Evolutionary conservation across 23 red algal species (phyloP).

Genomic region (Gracilaria vermiculophylla): DNA sequence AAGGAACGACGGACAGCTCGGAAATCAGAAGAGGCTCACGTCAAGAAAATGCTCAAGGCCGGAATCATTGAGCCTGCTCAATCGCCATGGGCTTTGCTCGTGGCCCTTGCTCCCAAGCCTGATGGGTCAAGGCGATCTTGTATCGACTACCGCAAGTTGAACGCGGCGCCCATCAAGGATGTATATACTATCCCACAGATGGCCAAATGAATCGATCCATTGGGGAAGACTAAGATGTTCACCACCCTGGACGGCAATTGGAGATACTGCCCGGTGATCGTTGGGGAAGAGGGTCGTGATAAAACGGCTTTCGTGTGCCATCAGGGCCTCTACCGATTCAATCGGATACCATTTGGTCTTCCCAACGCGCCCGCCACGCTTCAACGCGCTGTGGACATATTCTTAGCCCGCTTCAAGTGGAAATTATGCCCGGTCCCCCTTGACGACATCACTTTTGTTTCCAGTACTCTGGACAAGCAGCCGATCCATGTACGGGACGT

Average conservation of each 20-base stretch:
- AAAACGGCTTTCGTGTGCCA: no score
- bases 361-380: no score
- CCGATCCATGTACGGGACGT: background rate
- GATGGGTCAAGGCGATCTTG: background rate
- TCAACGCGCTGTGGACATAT: no score
- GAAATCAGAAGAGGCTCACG: background rate
- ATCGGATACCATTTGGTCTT: no score
- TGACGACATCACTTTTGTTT: conserved; percentile 16
- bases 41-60: background rate
- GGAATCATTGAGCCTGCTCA: background rate
- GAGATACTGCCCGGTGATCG: no score
- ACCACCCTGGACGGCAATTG: no score
- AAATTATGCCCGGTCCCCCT: no score
- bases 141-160: background rate
- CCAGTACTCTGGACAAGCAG: background rate
- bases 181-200: background rate
- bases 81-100: background rate
- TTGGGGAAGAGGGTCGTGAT: no score
- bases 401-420: no score
- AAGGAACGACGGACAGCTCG: background rate
- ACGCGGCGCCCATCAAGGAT: background rate
- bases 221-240: no score
- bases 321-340: no score
- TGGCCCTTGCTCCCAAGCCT: background rate
- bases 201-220: no score